Evolutionary conservation across 2,329 filamentous ascomycete species (phyloP).

Genomic region (Aspergillus cejpii): DNA sequence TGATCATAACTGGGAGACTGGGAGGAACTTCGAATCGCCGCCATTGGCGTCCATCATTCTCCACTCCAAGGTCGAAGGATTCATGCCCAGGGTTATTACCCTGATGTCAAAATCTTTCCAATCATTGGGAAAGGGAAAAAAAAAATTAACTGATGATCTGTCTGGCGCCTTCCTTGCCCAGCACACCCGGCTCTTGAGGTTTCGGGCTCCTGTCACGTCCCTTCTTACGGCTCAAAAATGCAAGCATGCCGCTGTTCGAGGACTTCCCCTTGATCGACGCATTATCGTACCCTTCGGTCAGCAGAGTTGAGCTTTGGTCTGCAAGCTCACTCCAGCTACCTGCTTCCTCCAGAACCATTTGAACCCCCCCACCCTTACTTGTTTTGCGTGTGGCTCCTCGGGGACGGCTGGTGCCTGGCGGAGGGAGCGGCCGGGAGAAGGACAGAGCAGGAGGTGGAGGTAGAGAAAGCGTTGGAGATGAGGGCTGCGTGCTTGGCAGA

Average conservation of each 20-base stretch:
- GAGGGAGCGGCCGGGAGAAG: conserved; percentile 34
- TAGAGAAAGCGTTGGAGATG: conserved; percentile 26
- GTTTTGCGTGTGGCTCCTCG: conserved; percentile 62
- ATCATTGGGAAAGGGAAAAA: neutral
- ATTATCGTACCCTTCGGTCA: conserved; percentile 53
- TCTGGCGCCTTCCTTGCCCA: conserved; percentile 90
- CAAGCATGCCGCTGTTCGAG: conserved; percentile 68
- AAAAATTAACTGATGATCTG: conserved; percentile 60
- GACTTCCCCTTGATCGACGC: conserved; percentile 42
- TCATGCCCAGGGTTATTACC: neutral
- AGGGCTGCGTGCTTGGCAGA: conserved; percentile 15
- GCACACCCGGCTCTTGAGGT: conserved; percentile 82
- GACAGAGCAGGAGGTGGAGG: conserved; percentile 32
- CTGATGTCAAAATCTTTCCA: neutral
- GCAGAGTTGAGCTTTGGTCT: conserved; percentile 70
- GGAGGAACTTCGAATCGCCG: neutral
- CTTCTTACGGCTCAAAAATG: conserved; percentile 83
- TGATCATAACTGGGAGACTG: neutral
- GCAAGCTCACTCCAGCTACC: conserved; percentile 89
- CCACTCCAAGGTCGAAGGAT: neutral
- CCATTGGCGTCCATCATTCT: neutral
- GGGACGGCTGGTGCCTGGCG: conserved; percentile 42
- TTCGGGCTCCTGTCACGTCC: conserved; percentile 87
- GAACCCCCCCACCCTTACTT: conserved; percentile 74
- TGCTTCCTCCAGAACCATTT: conserved; percentile 82